These are phyloP conservation scores for Citrullus colocynthis DNA, from an alignment of 306 rosid species.

Conservation along the genomic window DNA sequence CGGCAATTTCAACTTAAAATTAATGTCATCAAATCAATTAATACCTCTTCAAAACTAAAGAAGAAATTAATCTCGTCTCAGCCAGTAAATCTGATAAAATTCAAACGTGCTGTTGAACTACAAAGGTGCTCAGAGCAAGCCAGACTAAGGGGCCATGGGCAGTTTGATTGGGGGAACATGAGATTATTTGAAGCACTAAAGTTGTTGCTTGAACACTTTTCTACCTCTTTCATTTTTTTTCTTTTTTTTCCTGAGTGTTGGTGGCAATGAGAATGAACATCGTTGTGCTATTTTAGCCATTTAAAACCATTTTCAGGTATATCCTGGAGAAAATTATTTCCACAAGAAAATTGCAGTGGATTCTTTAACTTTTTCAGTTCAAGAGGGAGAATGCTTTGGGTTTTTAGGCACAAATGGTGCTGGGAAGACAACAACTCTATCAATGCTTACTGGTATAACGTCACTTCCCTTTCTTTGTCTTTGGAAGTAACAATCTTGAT, in stretches of 20 bases:
- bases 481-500: neutral
- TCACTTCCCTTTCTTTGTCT: neutral
- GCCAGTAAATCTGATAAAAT: neutral
- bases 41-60: neutral
- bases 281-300: neutral
- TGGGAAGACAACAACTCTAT: conserved; percentile 88
- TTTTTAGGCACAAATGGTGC: conserved; percentile 98
- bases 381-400: conserved; percentile 94
- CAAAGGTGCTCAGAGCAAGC: too few relatives aligned
- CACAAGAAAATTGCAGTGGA: conserved; percentile 67
- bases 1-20: neutral
- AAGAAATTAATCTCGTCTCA: neutral
- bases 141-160: neutral
- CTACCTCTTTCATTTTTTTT: neutral
- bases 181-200: neutral
- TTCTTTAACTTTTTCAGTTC: conserved; percentile 85
- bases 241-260: too few relatives aligned
- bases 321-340: conserved; percentile 43
- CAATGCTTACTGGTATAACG: conserved; percentile 72
- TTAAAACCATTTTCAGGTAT: conserved; percentile 41
- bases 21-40: neutral
- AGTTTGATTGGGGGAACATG: neutral
- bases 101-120: neutral
- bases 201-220: neutral
- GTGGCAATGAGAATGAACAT: neutral